Percentiles rank a stretch among this genome's conserved stretches.
These are phyloP conservation scores for Daldinia concentrica DNA, from an alignment of 495 filamentous ascomycete species.

Conservation along the genomic window DNA sequence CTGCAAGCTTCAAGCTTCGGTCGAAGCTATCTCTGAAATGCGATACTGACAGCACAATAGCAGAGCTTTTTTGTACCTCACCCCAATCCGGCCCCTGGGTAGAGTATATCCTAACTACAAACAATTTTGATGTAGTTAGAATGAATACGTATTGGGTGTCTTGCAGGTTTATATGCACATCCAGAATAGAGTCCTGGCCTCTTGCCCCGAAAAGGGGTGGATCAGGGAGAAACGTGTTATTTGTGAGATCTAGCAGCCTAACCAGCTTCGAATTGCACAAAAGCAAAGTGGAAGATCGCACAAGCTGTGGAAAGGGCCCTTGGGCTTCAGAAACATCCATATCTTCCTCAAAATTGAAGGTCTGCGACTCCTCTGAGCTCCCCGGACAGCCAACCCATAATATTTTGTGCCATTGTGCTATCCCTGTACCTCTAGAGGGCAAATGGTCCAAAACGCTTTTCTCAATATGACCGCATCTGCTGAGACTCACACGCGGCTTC, in stretches of 20 bases:
- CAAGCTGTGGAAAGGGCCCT: conserved; percentile 33
- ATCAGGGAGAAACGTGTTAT: conserved; percentile 34
- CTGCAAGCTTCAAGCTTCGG: conserved; percentile 30
- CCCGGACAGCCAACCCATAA: conserved; percentile 41
- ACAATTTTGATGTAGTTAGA: conserved; percentile 43
- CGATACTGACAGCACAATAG: conserved; percentile 38
- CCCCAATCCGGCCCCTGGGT: conserved; percentile 29
- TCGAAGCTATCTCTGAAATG: conserved; percentile 43
- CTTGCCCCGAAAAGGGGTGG: conserved; percentile 25
- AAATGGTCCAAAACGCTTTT: conserved; percentile 34
- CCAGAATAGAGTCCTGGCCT: conserved; percentile 38
- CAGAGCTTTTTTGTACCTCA: conserved; percentile 34
- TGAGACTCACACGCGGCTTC: conserved; percentile 20
- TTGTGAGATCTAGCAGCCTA: conserved; percentile 41
- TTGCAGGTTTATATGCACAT: conserved; percentile 35
- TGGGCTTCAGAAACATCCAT: conserved; percentile 18
- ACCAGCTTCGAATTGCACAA: conserved; percentile 37
- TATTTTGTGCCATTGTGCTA: conserved; percentile 39
- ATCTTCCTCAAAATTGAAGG: conserved; percentile 33
- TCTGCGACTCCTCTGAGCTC: conserved; percentile 20
- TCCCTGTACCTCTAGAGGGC: conserved; percentile 24
- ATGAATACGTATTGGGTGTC: conserved; percentile 44
- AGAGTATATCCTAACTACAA: conserved; percentile 38
- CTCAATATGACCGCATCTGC: conserved; percentile 42
- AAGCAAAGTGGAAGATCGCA: conserved; percentile 41